Base-by-base conservation (phyloP, 495 filamentous ascomycete genomes). In the Penicillium coprophilum region DNA sequence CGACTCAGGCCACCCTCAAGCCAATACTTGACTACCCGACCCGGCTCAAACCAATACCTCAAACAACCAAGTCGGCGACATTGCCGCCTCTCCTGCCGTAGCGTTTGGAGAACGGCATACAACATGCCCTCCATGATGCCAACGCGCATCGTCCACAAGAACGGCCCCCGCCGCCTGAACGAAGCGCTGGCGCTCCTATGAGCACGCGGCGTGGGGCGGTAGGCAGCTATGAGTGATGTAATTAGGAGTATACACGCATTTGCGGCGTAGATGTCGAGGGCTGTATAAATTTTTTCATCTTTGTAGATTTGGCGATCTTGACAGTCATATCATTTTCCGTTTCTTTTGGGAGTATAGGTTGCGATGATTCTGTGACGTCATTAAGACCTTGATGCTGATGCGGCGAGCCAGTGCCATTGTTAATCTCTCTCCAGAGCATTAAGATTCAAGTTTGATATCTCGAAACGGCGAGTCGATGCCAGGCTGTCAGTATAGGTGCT, bases 41-140 rank as follows among this genome's bases (percentile, higher is more conserved):
- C 67, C 71, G 82, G 74, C 46, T 74, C 69, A 24, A n/a, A n/a
- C n/a, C n/a, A n/a, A 82, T 55, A 4, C 67, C 62, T 0, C 71
- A 41, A 2, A 80, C 71, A 31, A 63, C 28, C 39, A 69, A 49
- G 34, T 53, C 58, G 8, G 57, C 48, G 17, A 53, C 3, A 13
- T 40, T 59, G 21, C 56, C 66, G 28, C 28, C 63, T 72, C 24
- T 82, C 67, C 11, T 65, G 62, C 28, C 69, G 67, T 48, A 91
- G 63, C 15, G 86, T 80, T 27, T 78, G 71, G 9, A 96, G 69
- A n/a, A 87, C 78, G 24, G 88, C 89, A 73, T 94, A 87, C 2
- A 97, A 68, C 87, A 96, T 96, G 0, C 84, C 82, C 71, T 97
- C 93, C 20, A 97, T 82, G 67, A 91, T 88, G 58, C 96, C 95